Evolutionary conservation across 2,329 filamentous ascomycete genomes (phyloP).

Genomic region (Pseudopyricularia javanii): DNA sequence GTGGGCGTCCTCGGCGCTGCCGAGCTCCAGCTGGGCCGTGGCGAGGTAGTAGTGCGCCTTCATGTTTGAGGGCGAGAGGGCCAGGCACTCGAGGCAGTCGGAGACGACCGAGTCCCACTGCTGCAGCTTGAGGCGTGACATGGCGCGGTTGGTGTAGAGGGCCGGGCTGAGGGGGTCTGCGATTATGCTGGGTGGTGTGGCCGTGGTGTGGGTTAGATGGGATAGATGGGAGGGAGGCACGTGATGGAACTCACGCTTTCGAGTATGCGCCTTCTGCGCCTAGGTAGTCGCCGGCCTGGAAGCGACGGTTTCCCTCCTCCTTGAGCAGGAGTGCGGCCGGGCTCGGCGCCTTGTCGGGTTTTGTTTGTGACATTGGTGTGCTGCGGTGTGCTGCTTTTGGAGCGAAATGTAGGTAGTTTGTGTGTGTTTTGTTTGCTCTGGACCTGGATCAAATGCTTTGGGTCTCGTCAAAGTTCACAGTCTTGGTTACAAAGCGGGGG

Average conservation of each 20-base stretch:
- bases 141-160: constrained; percentile 82
- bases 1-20: constrained; percentile 62
- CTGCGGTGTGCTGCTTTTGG: background rate
- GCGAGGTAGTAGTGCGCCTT: constrained; percentile 79
- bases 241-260: constrained; percentile 42
- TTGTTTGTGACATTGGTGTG: background rate
- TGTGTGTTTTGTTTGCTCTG: too few relatives aligned
- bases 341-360: background rate
- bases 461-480: too few relatives aligned
- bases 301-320: constrained; percentile 51
- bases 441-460: too few relatives aligned
- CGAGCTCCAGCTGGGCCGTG: constrained; percentile 67
- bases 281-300: constrained; percentile 50
- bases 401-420: background rate
- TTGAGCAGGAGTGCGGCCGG: constrained; percentile 31
- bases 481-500: too few relatives aligned
- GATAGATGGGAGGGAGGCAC: background rate
- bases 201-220: background rate
- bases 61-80: constrained; percentile 52
- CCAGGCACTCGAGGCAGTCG: constrained; percentile 66
- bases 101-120: constrained; percentile 63
- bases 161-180: constrained; percentile 65
- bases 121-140: constrained; percentile 64
- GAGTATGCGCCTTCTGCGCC: constrained; percentile 60
- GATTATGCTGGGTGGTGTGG: constrained; percentile 47